Conservation (phyloP, 257 asterid genomes). For the Coffea canephora region DNA sequence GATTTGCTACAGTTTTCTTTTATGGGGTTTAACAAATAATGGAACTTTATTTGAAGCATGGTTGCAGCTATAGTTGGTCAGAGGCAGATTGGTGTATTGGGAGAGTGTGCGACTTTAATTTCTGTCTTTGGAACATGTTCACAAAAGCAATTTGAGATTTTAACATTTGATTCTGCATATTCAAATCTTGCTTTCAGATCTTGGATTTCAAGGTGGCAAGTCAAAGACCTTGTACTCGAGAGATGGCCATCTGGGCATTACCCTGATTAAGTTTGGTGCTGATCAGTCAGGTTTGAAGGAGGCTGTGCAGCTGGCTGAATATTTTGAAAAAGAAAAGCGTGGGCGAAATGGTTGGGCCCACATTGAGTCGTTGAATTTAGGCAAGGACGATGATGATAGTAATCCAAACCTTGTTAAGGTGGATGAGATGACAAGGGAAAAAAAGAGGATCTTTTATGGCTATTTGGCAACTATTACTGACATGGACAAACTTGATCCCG, state of each 20-base stretch:
- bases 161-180: constrained; percentile 1
- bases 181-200: constrained; percentile 52
- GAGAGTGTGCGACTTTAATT: constrained; percentile 2
- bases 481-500: constrained; percentile 73
- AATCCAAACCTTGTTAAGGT: constrained; percentile 64
- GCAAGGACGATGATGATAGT: constrained; percentile 61
- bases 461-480: constrained; percentile 74
- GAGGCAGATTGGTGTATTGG: background rate
- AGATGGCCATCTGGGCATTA: constrained; percentile 86
- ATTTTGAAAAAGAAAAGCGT: constrained; percentile 57
- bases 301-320: constrained; percentile 60
- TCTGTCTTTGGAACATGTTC: constrained; percentile 5
- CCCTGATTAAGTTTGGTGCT: constrained; percentile 58
- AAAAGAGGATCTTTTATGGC: constrained; percentile 65
- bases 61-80: background rate
- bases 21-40: background rate
- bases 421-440: constrained; percentile 64
- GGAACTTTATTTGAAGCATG: too few relatives aligned
- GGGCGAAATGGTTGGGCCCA: constrained; percentile 79
- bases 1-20: background rate
- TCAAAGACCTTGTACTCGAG: constrained; percentile 70
- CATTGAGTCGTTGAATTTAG: constrained; percentile 40
- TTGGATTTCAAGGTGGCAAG: constrained; percentile 76
- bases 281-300: constrained; percentile 72
- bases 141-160: background rate